A percentile compares a stretch with the other conserved stretches of the same genome.
These are phyloP conservation scores for Amanita muscaria DNA, from an alignment of 768 basidiomycete genomes.

Conservation along the genomic window DNA sequence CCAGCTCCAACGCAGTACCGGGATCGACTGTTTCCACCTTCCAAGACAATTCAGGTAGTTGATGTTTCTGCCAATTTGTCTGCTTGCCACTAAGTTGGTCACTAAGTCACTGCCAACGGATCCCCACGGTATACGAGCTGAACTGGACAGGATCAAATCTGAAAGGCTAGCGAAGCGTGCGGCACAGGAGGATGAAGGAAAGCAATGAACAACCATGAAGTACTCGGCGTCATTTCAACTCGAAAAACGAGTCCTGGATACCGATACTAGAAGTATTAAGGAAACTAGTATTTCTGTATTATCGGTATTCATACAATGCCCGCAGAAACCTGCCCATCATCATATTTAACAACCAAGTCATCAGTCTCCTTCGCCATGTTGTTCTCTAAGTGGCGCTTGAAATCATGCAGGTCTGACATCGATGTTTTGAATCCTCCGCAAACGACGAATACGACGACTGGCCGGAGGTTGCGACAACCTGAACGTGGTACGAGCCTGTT, in stretches of 20 bases:
- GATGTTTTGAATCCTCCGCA: constrained; percentile 69
- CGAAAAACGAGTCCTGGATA: too few relatives aligned
- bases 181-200: constrained; percentile 30
- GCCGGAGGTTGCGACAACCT: constrained; percentile 14
- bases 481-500: constrained; percentile 35
- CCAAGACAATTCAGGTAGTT: constrained; percentile 42
- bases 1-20: constrained; percentile 42
- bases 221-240: too few relatives aligned
- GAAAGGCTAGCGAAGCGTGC: constrained; percentile 42
- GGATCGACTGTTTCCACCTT: constrained; percentile 59
- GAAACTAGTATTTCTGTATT: too few relatives aligned
- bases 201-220: constrained; percentile 1
- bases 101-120: constrained; percentile 56
- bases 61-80: not conserved
- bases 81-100: not conserved
- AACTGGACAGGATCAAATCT: constrained; percentile 64
- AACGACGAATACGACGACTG: constrained; percentile 54
- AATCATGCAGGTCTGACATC: constrained; percentile 42
- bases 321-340: too few relatives aligned
- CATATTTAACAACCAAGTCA: constrained; percentile 30
- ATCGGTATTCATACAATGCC: too few relatives aligned
- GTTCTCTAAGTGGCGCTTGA: constrained; percentile 30
- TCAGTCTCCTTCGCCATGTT: constrained; percentile 18
- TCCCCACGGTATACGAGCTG: constrained; percentile 54
- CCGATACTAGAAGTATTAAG: too few relatives aligned